These are phyloP conservation scores for Yarrowia sp. DNA, from an alignment of 805 yeast genomes.

Conservation along the genomic window DNA sequence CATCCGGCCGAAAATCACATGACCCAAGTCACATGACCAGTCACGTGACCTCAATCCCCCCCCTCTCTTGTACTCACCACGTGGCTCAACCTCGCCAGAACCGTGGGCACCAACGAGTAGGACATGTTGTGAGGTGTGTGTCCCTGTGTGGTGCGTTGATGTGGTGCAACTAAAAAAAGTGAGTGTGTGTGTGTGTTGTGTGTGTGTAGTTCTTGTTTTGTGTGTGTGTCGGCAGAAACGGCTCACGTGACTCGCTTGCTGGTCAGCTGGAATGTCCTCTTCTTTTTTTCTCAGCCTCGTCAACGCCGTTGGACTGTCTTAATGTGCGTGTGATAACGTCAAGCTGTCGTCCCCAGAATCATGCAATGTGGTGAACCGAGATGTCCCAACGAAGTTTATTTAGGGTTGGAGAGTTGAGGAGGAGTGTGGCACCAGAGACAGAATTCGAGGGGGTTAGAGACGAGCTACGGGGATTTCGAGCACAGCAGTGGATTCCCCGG, in stretches of 20 bases:
- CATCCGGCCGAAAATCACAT: too few species aligned
- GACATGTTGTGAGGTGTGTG: neutral
- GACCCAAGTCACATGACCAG: neutral
- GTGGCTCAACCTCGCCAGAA: slow-evolving; percentile 28
- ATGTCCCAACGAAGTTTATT: slow-evolving; percentile 19
- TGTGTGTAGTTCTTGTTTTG: neutral
- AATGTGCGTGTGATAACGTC: slow-evolving; percentile 1
- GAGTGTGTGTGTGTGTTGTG: neutral
- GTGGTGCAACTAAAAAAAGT: too few species aligned
- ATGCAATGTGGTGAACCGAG: slow-evolving; percentile 24
- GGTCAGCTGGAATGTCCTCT: too few species aligned
- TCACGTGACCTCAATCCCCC: neutral
- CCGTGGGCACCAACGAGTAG: slow-evolving; percentile 30
- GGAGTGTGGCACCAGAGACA: neutral
- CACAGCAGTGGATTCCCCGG: too few species aligned
- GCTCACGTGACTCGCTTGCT: too few species aligned
- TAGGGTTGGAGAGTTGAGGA: neutral
- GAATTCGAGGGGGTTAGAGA: neutral
- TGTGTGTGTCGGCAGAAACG: neutral
- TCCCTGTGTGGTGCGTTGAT: neutral
- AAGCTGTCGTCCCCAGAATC: slow-evolving; percentile 2
- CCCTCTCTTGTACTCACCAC: slow-evolving; percentile 21
- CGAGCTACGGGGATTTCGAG: too few species aligned
- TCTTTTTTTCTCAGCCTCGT: too few species aligned
- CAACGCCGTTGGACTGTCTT: too few species aligned